Evolutionary conservation across 352 stramenopile genomes (phyloP).

Genomic region (Plasmopara halstedii): DNA sequence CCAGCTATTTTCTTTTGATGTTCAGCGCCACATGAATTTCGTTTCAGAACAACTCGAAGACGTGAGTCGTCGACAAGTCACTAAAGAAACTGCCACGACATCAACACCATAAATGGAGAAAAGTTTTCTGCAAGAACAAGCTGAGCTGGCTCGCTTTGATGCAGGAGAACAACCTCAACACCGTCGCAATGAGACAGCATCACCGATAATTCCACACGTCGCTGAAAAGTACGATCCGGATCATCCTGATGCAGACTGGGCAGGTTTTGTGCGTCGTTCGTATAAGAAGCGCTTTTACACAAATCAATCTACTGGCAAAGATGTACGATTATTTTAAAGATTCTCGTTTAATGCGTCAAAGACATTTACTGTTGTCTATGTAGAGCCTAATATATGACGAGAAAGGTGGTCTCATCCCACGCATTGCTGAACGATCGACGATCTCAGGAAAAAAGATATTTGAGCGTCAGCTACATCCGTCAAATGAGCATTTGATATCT

Average conservation of each 20-base stretch:
- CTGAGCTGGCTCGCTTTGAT: slow-evolving; percentile 28
- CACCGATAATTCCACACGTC: slow-evolving; percentile 34
- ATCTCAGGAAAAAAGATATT: slow-evolving; percentile 46
- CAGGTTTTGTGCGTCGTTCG: slow-evolving; percentile 47
- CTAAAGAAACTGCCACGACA: slow-evolving; percentile 12
- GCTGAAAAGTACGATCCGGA: slow-evolving; percentile 67
- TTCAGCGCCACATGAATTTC: slow-evolving; percentile 43
- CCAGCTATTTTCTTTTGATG: slow-evolving; percentile 41
- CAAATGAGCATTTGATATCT: slow-evolving; percentile 35
- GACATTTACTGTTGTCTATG: not conserved
- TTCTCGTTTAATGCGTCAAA: no score
- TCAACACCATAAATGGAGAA: slow-evolving; percentile 30
- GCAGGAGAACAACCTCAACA: slow-evolving; percentile 1
- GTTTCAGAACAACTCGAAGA: slow-evolving; percentile 45
- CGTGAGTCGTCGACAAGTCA: slow-evolving; percentile 19
- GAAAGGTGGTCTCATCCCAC: slow-evolving; percentile 52
- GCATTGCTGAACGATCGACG: slow-evolving; percentile 12
- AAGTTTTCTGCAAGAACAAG: slow-evolving; percentile 31
- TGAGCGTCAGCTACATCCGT: slow-evolving; percentile 35
- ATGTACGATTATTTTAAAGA: no score
- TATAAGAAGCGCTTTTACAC: slow-evolving; percentile 63
- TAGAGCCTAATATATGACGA: slow-evolving; percentile 50
- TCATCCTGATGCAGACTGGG: slow-evolving; percentile 71
- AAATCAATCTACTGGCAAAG: slow-evolving; percentile 29
- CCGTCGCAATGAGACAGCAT: not conserved